phyloP scores from a whole-genome alignment of 1,284 basidiomycete species.

The Schizophyllum amplum region DNA sequence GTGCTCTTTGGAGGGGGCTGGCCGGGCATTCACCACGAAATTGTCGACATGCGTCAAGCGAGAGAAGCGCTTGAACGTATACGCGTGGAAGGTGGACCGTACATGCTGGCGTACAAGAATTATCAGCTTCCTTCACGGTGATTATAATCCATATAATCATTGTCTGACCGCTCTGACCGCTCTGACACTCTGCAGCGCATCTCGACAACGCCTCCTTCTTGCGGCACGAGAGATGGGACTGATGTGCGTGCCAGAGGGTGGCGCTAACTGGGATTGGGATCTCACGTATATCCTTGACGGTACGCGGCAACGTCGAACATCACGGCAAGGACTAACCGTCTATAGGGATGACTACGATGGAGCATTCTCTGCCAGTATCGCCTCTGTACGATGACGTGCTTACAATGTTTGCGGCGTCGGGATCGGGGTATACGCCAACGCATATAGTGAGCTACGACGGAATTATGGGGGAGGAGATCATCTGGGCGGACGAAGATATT shows the following conservation, averaged over 20 bases:
- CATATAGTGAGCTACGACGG: constrained; percentile 71
- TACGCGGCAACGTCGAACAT: constrained; percentile 16
- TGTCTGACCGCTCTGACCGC: not conserved
- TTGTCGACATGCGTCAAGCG: constrained; percentile 53
- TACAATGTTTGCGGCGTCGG: constrained; percentile 51
- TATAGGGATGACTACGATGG: constrained; percentile 68
- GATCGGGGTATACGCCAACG: constrained; percentile 63
- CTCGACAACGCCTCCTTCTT: constrained; percentile 56
- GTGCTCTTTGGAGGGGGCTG: constrained; percentile 57
- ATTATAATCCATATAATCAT: constrained; percentile 9
- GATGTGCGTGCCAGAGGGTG: constrained; percentile 69
- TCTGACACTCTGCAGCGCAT: constrained; percentile 37
- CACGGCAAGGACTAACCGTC: not conserved
- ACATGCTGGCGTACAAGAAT: constrained; percentile 68
- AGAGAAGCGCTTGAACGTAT: constrained; percentile 55
- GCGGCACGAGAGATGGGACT: constrained; percentile 54
- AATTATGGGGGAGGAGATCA: constrained; percentile 51
- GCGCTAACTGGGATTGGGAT: constrained; percentile 73
- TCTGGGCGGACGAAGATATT: constrained; percentile 59
- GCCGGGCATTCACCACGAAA: constrained; percentile 47
- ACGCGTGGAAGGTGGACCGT: constrained; percentile 61
- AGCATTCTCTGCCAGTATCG: constrained; percentile 60
- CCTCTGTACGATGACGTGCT: constrained; percentile 61
- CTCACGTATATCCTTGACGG: constrained; percentile 68
- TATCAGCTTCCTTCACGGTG: constrained; percentile 62